These are phyloP conservation scores for Candida coquimbonensis DNA, from an alignment of 805 yeast genomes.

Conservation along the genomic window DNA sequence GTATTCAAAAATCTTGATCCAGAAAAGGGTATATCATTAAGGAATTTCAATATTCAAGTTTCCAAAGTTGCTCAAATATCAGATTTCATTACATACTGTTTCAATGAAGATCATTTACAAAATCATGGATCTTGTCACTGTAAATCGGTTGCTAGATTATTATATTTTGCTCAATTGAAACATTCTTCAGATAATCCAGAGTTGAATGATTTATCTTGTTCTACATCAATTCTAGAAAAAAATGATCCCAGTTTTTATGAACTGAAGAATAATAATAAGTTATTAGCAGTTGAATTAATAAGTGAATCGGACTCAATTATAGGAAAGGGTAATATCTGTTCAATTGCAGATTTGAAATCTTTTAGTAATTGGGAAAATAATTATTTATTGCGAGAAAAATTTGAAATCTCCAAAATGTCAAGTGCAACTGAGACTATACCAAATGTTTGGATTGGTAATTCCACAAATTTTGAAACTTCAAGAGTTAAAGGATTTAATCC, in stretches of 20 bases:
- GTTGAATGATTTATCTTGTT: slow-evolving; percentile 16
- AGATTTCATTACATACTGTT: slow-evolving; percentile 72
- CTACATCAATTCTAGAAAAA: slow-evolving; percentile 18
- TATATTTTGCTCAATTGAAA: slow-evolving; percentile 37
- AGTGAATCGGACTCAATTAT: slow-evolving; percentile 10
- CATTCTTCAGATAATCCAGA: slow-evolving; percentile 23
- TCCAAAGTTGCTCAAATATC: slow-evolving; percentile 70
- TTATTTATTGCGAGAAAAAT: slow-evolving; percentile 62
- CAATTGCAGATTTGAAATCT: slow-evolving; percentile 33
- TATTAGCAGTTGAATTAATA: slow-evolving; percentile 23
- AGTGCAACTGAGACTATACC: slow-evolving; percentile 54
- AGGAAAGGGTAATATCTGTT: slow-evolving; percentile 19
- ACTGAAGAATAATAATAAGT: slow-evolving; percentile 5
- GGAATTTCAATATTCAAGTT: slow-evolving; percentile 83
- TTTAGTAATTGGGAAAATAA: slow-evolving; percentile 63
- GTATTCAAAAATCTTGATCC: slow-evolving; percentile 58
- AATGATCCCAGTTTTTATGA: slow-evolving; percentile 11
- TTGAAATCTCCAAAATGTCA: slow-evolving; percentile 82
- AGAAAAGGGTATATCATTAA: slow-evolving; percentile 61
- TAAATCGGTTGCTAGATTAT: slow-evolving; percentile 31
- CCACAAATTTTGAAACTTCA: slow-evolving; percentile 54
- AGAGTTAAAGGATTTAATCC: slow-evolving; percentile 15
- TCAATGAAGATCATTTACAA: slow-evolving; percentile 33
- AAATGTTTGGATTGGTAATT: slow-evolving; percentile 77
- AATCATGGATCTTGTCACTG: slow-evolving; percentile 27